Conservation (phyloP, 2,329 filamentous ascomycete species). For the Arthrobotrys sphaeroides region DNA sequence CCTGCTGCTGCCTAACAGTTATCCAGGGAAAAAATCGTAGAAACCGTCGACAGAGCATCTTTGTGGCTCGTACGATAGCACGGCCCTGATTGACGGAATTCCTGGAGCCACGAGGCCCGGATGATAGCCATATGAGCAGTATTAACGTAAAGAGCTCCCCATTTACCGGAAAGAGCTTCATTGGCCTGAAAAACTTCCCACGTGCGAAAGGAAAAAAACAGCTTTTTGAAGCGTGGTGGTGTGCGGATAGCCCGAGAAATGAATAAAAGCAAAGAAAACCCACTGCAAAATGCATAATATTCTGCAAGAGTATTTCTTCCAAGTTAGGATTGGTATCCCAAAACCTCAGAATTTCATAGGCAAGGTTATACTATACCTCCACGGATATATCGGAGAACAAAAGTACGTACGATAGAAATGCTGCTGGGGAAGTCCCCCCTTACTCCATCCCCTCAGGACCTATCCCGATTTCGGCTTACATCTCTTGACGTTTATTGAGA, state of each 20-base stretch:
- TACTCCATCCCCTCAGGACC: neutral
- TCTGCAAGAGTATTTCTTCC: neutral
- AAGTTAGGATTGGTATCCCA: constrained; percentile 32
- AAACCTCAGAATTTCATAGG: neutral
- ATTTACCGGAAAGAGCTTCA: constrained; percentile 28
- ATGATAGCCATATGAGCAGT: constrained; percentile 13
- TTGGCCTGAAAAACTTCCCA: constrained; percentile 27
- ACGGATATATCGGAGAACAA: constrained; percentile 37
- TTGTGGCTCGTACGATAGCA: constrained; percentile 39
- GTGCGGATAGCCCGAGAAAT: constrained; percentile 4
- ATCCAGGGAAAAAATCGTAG: neutral
- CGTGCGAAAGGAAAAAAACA: constrained; percentile 28
- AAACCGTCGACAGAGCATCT: constrained; percentile 36
- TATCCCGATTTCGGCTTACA: constrained; percentile 44
- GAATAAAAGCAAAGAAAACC: constrained; percentile 13
- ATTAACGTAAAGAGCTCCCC: constrained; percentile 43
- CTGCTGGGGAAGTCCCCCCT: neutral
- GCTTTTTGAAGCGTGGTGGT: constrained; percentile 4
- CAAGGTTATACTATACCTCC: neutral
- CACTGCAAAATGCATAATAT: neutral
- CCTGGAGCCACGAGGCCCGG: constrained; percentile 5
- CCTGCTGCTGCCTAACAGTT: constrained; percentile 40
- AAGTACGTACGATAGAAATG: neutral
- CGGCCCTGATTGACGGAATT: constrained; percentile 10
- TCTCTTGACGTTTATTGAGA: constrained; percentile 33